Conservation (phyloP, 73 alveolate genomes). For the Paramecium primaurelia region DNA sequence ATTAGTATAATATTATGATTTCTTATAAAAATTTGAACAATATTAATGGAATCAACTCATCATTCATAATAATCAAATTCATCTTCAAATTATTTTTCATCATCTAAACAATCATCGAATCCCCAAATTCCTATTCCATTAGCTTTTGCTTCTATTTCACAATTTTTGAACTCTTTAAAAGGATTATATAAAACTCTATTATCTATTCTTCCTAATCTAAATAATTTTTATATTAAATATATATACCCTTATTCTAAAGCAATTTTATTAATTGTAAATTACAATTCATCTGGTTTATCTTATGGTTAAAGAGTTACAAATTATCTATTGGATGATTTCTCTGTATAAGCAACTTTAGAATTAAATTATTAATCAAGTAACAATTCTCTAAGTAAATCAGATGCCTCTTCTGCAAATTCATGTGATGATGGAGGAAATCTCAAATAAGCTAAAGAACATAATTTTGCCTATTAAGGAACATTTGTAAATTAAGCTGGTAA, state of each 20-base stretch:
- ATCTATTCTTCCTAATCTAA: conserved; percentile 14
- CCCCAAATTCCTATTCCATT: conserved; percentile 13
- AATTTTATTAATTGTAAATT: not conserved
- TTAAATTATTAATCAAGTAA: not conserved
- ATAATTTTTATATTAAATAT: not conserved
- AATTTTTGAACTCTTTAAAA: not conserved
- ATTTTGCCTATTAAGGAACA: not conserved
- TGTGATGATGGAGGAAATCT: conserved; percentile 14
- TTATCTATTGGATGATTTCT: not conserved
- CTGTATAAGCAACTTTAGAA: not conserved
- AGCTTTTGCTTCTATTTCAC: not conserved
- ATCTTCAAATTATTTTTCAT: not conserved
- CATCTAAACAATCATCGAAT: conserved; percentile 15
- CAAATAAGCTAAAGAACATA: not conserved
- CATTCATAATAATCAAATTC: not conserved
- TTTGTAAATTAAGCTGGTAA: conserved; percentile 12
- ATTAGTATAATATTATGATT: not conserved
- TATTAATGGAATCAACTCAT: not conserved
- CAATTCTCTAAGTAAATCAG: not conserved
- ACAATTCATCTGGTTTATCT: not conserved
- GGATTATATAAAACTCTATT: conserved; percentile 12
- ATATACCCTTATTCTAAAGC: not conserved
- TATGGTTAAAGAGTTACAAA: not conserved
- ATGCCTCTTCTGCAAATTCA: conserved; percentile 32
- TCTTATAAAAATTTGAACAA: not conserved